Evolutionary conservation across 768 basidiomycete genomes (phyloP).

Genomic region (Termitomyces sp.): DNA sequence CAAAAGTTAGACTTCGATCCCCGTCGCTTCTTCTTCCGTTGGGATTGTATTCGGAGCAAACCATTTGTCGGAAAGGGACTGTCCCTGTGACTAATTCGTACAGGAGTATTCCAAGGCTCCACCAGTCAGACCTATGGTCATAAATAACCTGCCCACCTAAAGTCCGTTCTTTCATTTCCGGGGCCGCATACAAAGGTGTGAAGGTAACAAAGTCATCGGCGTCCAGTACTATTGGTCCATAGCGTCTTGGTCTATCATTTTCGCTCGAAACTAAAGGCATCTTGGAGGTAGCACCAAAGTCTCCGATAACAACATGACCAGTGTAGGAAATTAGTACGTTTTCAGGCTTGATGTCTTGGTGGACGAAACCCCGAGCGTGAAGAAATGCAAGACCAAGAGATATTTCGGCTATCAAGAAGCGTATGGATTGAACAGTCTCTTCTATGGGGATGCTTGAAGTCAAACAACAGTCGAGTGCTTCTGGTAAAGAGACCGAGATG

Average conservation of each 20-base stretch:
- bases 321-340: conserved; percentile 51
- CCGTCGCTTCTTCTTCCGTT: conserved; percentile 13
- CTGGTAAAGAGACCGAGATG: conserved; percentile 11
- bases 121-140: conserved; percentile 29
- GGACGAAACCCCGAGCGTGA: conserved; percentile 58
- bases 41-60: background rate
- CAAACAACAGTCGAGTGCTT: conserved; percentile 1
- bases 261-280: conserved; percentile 11
- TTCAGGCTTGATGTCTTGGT: conserved; percentile 64
- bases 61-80: conserved; percentile 13
- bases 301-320: conserved; percentile 50
- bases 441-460: background rate
- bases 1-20: conserved; percentile 18
- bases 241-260: background rate
- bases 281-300: conserved; percentile 50
- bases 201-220: conserved; percentile 21
- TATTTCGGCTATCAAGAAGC: conserved; percentile 25
- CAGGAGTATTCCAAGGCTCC: conserved; percentile 27
- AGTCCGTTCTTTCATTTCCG: conserved; percentile 23
- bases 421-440: conserved; percentile 15
- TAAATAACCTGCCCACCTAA: conserved; percentile 21
- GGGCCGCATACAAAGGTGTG: conserved; percentile 30
- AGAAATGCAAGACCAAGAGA: conserved; percentile 31
- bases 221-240: conserved; percentile 16
- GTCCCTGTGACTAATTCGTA: conserved; percentile 25